phyloP scores from a whole-genome alignment of 2,329 filamentous ascomycete species.

The Penicillium hordei region DNA sequence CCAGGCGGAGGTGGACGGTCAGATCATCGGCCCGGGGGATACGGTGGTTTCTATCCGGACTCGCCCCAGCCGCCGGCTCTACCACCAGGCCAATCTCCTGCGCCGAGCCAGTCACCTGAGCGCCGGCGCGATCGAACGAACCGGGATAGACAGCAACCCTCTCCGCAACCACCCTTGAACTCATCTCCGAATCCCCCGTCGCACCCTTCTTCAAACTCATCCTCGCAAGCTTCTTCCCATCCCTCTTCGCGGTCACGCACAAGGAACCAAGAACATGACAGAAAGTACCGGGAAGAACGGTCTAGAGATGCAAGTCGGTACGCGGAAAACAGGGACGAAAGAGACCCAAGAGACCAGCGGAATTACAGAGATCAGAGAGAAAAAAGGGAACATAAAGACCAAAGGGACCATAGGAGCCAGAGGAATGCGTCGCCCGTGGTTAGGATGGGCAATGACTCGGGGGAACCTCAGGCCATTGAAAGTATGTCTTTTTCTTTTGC shows the following conservation, averaged over 20 bases:
- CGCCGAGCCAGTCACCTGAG: conserved; percentile 31
- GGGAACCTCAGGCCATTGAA: conserved; percentile 39
- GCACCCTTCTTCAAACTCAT: conserved; percentile 6
- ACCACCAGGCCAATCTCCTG: conserved; percentile 32
- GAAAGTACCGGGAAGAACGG: conserved; percentile 30
- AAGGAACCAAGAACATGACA: conserved; percentile 31
- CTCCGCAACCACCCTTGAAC: conserved; percentile 24
- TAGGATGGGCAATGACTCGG: conserved; percentile 13
- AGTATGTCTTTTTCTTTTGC: conserved; percentile 25
- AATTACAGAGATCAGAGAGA: background rate
- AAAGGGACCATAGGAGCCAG: conserved; percentile 19
- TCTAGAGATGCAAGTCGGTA: conserved; percentile 18
- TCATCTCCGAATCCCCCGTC: conserved; percentile 19
- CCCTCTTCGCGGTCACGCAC: conserved; percentile 37
- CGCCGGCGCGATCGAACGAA: conserved; percentile 34
- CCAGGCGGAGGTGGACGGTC: conserved; percentile 26
- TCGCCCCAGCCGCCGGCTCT: conserved; percentile 29
- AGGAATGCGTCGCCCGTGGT: conserved; percentile 20
- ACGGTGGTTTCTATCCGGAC: conserved; percentile 45
- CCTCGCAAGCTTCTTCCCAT: conserved; percentile 20
- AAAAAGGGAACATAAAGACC: background rate
- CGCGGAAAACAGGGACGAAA: background rate
- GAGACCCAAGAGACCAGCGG: background rate
- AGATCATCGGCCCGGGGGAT: conserved; percentile 44
- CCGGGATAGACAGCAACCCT: conserved; percentile 29